Evolutionary conservation across 1,284 basidiomycete genomes (phyloP), one percentile per base, ranked within the genome.

Genomic region (Neolentinus lepideus): DNA sequence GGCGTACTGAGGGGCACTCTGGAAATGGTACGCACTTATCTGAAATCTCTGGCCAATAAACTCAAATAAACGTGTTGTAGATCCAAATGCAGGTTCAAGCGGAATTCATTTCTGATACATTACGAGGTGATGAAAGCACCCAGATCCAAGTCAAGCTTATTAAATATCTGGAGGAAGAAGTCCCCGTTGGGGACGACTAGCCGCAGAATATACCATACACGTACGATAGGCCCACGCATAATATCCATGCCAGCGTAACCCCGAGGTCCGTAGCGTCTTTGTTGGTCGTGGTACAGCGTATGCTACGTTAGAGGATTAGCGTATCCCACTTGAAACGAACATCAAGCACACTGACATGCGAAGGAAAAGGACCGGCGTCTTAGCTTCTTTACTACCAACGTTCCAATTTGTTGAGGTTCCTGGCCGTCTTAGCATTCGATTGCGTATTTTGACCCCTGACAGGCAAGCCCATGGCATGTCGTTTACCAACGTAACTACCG

Each of bases 41-140:
- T 21, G 3, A 11, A 21, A 31, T 24, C 21, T 14, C 8, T 33
- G 29, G 11, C 22, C 24, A 11, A 48, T 43, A 27, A 9, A 57
- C 56, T 59, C 56, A 58, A 48, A 59, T 58, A 22, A n/a, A n/a
- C 21, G 25, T 56, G 54, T 56, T 52, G 31, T 69, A 98, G 94
- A 87, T 98, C 26, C 96, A 99, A 71, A 92, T 98, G 83, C 95
- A 98, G 70, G 94, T 97, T 11, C 89, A 94, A 61, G 88, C 85
- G 19, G 83, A 85, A 54, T 99, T 99, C 71, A 69, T 97, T 16
- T 92, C 92, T 2, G 97, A 99, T 64, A 83, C 88, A 12, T 76
- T 99, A 58, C 78, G 93, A 57, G 97, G 97, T 1, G 96, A 98
- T 67, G 96, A 98, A 63, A 84, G 78, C 58, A 99, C 97, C 10